Conservation (phyloP, 2,329 filamentous ascomycete genomes). For the Bipolaris cookei region DNA sequence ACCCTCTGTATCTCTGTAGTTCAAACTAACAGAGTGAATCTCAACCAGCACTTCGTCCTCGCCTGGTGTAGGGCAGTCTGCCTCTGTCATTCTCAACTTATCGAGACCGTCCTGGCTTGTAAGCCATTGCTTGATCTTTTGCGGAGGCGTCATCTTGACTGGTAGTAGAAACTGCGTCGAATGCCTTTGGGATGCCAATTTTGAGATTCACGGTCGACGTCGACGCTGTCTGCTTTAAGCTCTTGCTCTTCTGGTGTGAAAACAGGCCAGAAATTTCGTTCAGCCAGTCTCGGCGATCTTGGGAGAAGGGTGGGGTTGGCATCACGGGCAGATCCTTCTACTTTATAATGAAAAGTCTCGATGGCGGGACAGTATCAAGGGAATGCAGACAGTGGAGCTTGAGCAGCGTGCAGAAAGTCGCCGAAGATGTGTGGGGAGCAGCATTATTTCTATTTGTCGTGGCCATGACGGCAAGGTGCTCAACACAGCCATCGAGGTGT, state of each 20-base stretch:
- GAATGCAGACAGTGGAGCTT: slow-evolving; percentile 11
- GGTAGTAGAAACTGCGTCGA: slow-evolving; percentile 19
- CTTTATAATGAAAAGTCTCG: not conserved
- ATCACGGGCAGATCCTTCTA: slow-evolving; percentile 23
- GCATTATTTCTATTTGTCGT: slow-evolving; percentile 26
- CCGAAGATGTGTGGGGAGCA: slow-evolving; percentile 24
- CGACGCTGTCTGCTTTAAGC: slow-evolving; percentile 16
- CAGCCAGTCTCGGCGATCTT: slow-evolving; percentile 46
- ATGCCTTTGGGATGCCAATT: slow-evolving; percentile 14
- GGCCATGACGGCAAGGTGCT: slow-evolving; percentile 69
- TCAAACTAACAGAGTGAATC: slow-evolving; percentile 60
- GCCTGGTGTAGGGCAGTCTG: slow-evolving; percentile 43
- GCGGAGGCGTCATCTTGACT: slow-evolving; percentile 31
- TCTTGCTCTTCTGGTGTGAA: slow-evolving; percentile 25
- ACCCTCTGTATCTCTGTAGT: slow-evolving; percentile 61
- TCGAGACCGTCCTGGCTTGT: slow-evolving; percentile 53
- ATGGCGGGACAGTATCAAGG: slow-evolving; percentile 7
- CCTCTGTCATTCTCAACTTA: slow-evolving; percentile 47
- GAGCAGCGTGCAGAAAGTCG: slow-evolving; percentile 15
- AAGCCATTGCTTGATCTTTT: slow-evolving; percentile 51
- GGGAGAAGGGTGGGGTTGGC: slow-evolving; percentile 47
- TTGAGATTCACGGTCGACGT: slow-evolving; percentile 9
- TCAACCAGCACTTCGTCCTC: slow-evolving; percentile 59
- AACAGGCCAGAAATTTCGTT: slow-evolving; percentile 41
- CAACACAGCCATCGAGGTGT: slow-evolving; percentile 64